Evolutionary conservation across 2,329 filamentous ascomycete genomes (phyloP).

Genomic region (Colletotrichum siamense): DNA sequence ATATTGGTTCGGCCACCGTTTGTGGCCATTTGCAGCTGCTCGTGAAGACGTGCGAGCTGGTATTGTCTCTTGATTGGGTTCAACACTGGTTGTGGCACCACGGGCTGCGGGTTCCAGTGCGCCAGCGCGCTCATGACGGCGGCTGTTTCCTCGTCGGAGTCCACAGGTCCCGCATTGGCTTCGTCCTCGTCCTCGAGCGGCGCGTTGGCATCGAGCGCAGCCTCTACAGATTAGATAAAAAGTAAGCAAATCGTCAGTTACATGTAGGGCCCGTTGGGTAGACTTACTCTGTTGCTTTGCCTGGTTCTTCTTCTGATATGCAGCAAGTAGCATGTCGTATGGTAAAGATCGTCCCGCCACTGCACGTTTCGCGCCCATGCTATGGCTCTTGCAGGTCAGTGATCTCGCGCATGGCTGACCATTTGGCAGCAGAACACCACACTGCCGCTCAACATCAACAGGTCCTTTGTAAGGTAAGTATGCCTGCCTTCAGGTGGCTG

Average conservation of each 20-base stretch:
- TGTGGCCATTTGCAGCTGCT: slow-evolving; percentile 70
- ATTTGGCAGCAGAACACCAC: slow-evolving; percentile 85
- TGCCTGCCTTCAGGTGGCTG: not conserved
- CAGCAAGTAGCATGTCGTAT: slow-evolving; percentile 89
- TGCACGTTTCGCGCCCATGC: slow-evolving; percentile 91
- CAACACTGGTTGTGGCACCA: slow-evolving; percentile 71
- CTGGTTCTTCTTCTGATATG: slow-evolving; percentile 97
- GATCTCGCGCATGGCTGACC: slow-evolving; percentile 87
- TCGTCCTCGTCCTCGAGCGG: slow-evolving; percentile 88
- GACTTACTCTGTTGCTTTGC: slow-evolving; percentile 92
- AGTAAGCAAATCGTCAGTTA: not conserved
- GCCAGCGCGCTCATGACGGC: slow-evolving; percentile 83
- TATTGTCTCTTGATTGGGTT: slow-evolving; percentile 68
- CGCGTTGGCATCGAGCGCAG: slow-evolving; percentile 92
- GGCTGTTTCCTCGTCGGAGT: slow-evolving; percentile 93
- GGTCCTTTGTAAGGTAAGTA: slow-evolving; percentile 57
- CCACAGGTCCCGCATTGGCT: slow-evolving; percentile 78
- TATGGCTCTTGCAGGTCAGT: slow-evolving; percentile 91
- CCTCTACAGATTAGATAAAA: slow-evolving; percentile 62
- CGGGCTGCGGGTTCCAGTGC: slow-evolving; percentile 78
- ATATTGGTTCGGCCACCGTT: slow-evolving; percentile 71
- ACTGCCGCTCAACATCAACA: slow-evolving; percentile 93
- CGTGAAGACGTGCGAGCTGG: slow-evolving; percentile 65
- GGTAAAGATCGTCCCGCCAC: slow-evolving; percentile 87
- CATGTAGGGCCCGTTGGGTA: not conserved